phyloP scores from a whole-genome alignment of 495 filamentous ascomycete species.

The Penicillium malachiteum region DNA sequence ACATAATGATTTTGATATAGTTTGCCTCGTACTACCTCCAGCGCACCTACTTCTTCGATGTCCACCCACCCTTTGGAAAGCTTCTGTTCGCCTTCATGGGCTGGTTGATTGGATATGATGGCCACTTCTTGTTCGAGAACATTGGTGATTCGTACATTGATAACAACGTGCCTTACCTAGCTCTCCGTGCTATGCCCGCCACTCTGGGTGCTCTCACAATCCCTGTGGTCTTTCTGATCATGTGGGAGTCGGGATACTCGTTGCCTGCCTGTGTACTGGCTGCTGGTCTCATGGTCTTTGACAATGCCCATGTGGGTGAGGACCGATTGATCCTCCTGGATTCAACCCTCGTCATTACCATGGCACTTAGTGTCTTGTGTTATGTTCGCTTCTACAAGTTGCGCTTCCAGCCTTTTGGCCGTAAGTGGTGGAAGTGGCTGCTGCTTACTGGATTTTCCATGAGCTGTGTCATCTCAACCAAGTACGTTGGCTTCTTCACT shows the following conservation, averaged over 20 bases:
- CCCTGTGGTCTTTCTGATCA: constrained; percentile 90
- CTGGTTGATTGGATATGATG: constrained; percentile 94
- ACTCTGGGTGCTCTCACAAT: constrained; percentile 89
- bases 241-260: constrained; percentile 99
- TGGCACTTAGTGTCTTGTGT: constrained; percentile 89
- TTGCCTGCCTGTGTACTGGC: constrained; percentile 88
- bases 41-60: constrained; percentile 99
- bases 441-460: constrained; percentile 89
- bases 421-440: constrained; percentile 99
- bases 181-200: constrained; percentile 91
- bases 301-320: constrained; percentile 98
- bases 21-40: constrained; percentile 97
- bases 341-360: constrained; percentile 88
- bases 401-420: constrained; percentile 80
- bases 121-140: constrained; percentile 97
- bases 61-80: constrained; percentile 91
- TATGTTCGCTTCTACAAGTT: constrained; percentile 99
- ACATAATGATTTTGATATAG: constrained; percentile 42
- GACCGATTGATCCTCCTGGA: constrained; percentile 94
- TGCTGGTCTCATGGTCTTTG: constrained; percentile 84
- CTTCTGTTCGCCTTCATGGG: constrained; percentile 79
- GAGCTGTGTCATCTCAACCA: constrained; percentile 97
- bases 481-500: constrained; percentile 95
- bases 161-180: constrained; percentile 96
- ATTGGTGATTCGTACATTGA: constrained; percentile 98